phyloP scores from a whole-genome alignment of 1,284 basidiomycete genomes.

The Ganoderma lingzhi region DNA sequence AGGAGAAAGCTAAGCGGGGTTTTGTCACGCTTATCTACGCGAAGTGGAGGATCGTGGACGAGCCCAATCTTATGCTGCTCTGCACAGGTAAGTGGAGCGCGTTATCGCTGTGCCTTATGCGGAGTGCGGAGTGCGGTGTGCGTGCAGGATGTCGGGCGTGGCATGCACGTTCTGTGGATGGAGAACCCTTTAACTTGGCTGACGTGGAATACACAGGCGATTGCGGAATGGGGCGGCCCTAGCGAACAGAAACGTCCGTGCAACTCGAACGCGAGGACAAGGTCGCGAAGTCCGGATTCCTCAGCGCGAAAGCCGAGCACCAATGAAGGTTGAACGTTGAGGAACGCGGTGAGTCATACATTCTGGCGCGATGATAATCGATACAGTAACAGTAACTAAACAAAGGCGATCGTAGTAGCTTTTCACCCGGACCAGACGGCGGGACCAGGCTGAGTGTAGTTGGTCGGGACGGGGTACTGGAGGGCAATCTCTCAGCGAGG shows the following conservation, averaged over 20 bases:
- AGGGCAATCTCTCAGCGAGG: neutral
- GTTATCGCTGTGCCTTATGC: neutral
- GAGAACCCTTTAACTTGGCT: neutral
- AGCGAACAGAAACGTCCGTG: neutral
- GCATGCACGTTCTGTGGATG: neutral
- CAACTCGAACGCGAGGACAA: no score
- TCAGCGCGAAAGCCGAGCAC: neutral
- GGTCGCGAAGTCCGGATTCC: neutral
- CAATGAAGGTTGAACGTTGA: neutral
- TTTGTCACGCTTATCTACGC: no score
- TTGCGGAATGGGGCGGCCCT: neutral
- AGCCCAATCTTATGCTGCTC: no score
- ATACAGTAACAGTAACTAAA: neutral
- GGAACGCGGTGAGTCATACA: neutral
- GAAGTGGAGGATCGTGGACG: no score
- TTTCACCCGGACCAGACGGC: slow-evolving; percentile 34
- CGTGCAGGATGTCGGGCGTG: neutral
- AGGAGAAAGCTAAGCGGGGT: no score
- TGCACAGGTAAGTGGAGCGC: neutral
- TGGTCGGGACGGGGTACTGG: slow-evolving; percentile 34
- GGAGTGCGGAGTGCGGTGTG: neutral
- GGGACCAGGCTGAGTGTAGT: slow-evolving; percentile 35
- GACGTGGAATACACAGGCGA: neutral
- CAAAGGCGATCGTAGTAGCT: neutral
- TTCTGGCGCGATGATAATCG: neutral